Percentiles rank a stretch among this genome's conserved stretches.
Evolutionary conservation across 2,329 filamentous ascomycete species (phyloP).

Genomic region (Chrysoporthe cubensis): DNA sequence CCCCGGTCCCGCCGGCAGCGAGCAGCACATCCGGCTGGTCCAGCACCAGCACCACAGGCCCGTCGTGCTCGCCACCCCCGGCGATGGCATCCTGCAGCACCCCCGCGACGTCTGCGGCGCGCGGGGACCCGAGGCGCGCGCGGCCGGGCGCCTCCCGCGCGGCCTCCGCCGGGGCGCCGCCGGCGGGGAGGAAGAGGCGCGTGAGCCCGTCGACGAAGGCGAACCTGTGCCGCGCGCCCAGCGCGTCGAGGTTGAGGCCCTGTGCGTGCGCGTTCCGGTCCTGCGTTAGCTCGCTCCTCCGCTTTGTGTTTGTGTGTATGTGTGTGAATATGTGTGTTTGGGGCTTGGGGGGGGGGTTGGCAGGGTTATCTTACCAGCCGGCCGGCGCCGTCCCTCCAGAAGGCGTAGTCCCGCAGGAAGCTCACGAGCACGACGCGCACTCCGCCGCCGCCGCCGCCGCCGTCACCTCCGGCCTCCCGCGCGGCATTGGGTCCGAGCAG

Average conservation of each 20-base stretch:
- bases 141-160: background rate
- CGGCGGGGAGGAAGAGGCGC: constrained; percentile 50
- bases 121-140: constrained; percentile 37
- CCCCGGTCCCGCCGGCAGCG: constrained; percentile 53
- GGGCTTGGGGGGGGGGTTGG: background rate
- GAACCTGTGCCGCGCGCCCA: constrained; percentile 63
- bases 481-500: constrained; percentile 37
- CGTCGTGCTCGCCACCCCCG: constrained; percentile 24
- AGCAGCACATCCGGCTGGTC: constrained; percentile 70
- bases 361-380: constrained; percentile 59
- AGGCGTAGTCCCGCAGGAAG: constrained; percentile 76
- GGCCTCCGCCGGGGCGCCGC: background rate
- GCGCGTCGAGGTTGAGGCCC: constrained; percentile 72
- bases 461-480: no score
- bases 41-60: constrained; percentile 60
- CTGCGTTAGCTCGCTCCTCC: no score
- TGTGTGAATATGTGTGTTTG: background rate
- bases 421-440: constrained; percentile 74
- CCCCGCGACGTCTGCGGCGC: constrained; percentile 42
- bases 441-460: constrained; percentile 38
- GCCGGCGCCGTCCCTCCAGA: constrained; percentile 75
- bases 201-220: constrained; percentile 76
- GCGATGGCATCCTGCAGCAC: constrained; percentile 45
- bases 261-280: constrained; percentile 35
- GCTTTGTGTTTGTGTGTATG: background rate